Percentiles rank a stretch among this genome's conserved stretches.
Evolutionary conservation across 805 yeast genomes (phyloP).

Genomic region (Starmerella tilneyi): DNA sequence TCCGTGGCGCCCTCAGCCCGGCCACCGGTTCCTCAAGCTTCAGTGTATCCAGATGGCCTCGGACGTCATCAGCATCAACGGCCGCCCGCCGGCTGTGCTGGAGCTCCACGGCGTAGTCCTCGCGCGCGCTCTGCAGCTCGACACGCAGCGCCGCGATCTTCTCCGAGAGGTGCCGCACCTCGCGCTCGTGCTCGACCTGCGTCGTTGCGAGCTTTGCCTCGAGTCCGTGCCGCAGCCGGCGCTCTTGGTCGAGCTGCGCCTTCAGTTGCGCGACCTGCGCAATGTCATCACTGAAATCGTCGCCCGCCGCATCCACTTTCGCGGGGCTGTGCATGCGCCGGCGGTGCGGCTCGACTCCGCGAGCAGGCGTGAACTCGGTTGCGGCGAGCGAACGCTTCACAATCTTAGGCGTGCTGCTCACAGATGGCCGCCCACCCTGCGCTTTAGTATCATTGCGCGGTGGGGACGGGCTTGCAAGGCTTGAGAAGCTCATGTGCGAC

Average conservation of each 20-base stretch:
- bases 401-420: slow-evolving; percentile 23
- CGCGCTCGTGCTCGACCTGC: slow-evolving; percentile 16
- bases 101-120: slow-evolving; percentile 10
- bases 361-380: slow-evolving; percentile 26
- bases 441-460: slow-evolving; percentile 1
- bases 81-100: slow-evolving; percentile 3
- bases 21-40: slow-evolving; percentile 6
- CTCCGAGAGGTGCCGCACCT: slow-evolving; percentile 8
- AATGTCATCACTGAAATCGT: slow-evolving; percentile 1
- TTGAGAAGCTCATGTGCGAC: slow-evolving; percentile 1
- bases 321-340: slow-evolving; percentile 24
- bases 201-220: slow-evolving; percentile 14
- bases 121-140: slow-evolving; percentile 10
- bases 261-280: slow-evolving; percentile 10
- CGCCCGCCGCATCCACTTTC: neutral
- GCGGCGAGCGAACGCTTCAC: slow-evolving; percentile 17
- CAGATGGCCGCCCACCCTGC: slow-evolving; percentile 14
- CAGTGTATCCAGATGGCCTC: slow-evolving; percentile 11
- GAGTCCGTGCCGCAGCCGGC: slow-evolving; percentile 4
- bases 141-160: slow-evolving; percentile 10
- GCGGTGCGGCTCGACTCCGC: slow-evolving; percentile 17
- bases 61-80: slow-evolving; percentile 6
- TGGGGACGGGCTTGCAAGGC: slow-evolving; percentile 8
- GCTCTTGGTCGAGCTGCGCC: slow-evolving; percentile 13
- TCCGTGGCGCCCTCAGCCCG: slow-evolving; percentile 2